Percentiles rank a stretch among this genome's conserved stretches.
Conservation (phyloP, 768 basidiomycete genomes). For the Dioszegia aurantiaca region DNA sequence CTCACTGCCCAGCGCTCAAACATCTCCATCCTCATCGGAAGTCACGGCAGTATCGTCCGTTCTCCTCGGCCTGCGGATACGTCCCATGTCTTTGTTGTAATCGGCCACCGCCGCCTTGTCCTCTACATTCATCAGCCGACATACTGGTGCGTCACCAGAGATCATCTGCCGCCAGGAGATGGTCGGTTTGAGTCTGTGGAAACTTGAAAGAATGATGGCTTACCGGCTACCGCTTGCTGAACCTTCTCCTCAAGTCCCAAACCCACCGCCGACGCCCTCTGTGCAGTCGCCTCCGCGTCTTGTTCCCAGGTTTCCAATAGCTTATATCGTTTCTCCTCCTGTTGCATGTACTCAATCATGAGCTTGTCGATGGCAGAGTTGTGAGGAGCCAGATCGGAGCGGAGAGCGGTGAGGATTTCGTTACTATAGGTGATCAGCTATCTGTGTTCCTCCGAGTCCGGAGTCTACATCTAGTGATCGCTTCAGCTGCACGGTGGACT, state of each 20-base stretch:
- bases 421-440: background rate
- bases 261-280: background rate
- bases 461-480: too few species aligned
- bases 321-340: background rate
- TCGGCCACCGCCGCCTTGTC: background rate
- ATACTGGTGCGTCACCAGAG: too few species aligned
- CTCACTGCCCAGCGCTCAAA: background rate
- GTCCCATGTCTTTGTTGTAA: background rate
- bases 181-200: too few species aligned
- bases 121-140: background rate
- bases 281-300: background rate
- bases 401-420: background rate
- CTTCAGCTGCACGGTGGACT: background rate
- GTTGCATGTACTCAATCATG: background rate
- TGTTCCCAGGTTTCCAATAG: background rate
- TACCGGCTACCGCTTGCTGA: background rate
- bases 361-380: constrained; percentile 5
- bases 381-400: background rate
- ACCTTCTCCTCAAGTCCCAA: background rate
- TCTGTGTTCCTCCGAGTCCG: background rate
- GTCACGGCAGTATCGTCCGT: constrained; percentile 11
- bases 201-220: too few species aligned
- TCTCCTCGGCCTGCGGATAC: constrained; percentile 3
- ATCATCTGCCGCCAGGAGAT: too few species aligned
- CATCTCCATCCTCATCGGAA: constrained; percentile 6